Conservation (phyloP, 164 flowering plant genomes). For the Nymphaea colorata region DNA sequence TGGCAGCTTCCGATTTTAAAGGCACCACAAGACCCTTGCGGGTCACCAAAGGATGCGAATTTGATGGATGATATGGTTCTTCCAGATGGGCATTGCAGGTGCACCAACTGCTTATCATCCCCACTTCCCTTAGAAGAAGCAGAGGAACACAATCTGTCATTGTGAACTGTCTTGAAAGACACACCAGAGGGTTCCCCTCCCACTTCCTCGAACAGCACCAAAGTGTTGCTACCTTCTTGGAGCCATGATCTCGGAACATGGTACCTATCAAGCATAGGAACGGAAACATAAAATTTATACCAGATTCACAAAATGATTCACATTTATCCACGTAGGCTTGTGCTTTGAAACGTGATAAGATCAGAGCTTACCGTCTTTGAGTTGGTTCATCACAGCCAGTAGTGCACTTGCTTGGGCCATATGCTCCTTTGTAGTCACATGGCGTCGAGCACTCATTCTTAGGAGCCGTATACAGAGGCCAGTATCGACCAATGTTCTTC, state of each 20-base stretch:
- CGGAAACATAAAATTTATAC: background rate
- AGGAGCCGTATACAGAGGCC: constrained; percentile 25
- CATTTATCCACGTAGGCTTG: background rate
- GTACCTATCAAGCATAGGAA: constrained; percentile 23
- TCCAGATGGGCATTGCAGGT: constrained; percentile 33
- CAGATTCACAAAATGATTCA: background rate
- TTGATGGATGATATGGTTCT: constrained; percentile 24
- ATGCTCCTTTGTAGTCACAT: constrained; percentile 65
- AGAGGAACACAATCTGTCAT: background rate
- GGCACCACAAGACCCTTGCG: constrained; percentile 37
- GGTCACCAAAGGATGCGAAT: constrained; percentile 52
- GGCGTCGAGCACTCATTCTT: constrained; percentile 26
- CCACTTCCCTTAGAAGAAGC: background rate
- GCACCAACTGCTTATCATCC: constrained; percentile 6
- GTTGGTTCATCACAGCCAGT: constrained; percentile 47
- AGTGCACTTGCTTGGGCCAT: constrained; percentile 26
- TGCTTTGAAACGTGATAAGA: background rate
- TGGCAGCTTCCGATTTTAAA: constrained; percentile 30
- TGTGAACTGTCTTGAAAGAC: constrained; percentile 29
- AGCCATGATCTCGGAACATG: constrained; percentile 53
- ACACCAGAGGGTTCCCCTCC: constrained; percentile 46
- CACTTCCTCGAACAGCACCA: constrained; percentile 51
- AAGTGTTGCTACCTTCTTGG: constrained; percentile 17
- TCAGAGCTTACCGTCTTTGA: constrained; percentile 44
- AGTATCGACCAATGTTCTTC: constrained; percentile 46